phyloP scores from a whole-genome alignment of 139 green algal genomes.

The Parachlorella kessleri region DNA sequence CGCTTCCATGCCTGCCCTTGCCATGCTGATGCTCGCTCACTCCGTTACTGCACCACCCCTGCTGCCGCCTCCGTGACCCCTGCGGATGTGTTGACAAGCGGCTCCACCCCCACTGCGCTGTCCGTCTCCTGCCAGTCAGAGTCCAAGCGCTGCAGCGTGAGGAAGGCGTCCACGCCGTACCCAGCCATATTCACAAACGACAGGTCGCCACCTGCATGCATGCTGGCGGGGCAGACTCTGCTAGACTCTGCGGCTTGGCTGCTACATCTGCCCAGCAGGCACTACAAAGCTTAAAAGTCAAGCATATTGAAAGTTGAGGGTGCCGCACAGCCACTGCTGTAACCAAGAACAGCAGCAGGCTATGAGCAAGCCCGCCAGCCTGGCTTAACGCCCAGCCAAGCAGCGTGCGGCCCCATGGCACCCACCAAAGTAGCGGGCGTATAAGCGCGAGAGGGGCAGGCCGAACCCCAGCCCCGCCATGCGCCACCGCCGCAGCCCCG shows the following conservation, averaged over 20 bases:
- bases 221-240: too few species aligned
- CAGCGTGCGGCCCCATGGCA: too few species aligned
- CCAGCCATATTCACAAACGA: slow-evolving; percentile 16
- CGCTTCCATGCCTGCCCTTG: too few species aligned
- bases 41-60: too few species aligned
- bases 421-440: slow-evolving; percentile 88
- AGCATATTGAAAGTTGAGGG: not conserved
- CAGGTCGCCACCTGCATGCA: slow-evolving; percentile 6
- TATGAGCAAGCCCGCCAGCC: too few species aligned
- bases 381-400: too few species aligned
- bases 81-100: too few species aligned
- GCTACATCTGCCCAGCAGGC: too few species aligned
- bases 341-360: slow-evolving; percentile 67
- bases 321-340: slow-evolving; percentile 36
- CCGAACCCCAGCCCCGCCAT: slow-evolving; percentile 90
- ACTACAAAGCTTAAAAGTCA: not conserved
- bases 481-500: slow-evolving; percentile 30
- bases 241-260: too few species aligned
- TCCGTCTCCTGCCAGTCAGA: slow-evolving; percentile 41
- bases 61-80: too few species aligned
- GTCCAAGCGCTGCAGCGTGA: slow-evolving; percentile 67
- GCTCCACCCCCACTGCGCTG: too few species aligned
- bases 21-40: too few species aligned
- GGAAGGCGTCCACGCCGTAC: slow-evolving; percentile 82
- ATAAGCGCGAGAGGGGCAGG: slow-evolving; percentile 84